A percentile compares a stretch with the other conserved stretches of the same genome.
These are phyloP conservation scores for Jasminum sambac DNA, from an alignment of 257 asterid species.

Conservation along the genomic window DNA sequence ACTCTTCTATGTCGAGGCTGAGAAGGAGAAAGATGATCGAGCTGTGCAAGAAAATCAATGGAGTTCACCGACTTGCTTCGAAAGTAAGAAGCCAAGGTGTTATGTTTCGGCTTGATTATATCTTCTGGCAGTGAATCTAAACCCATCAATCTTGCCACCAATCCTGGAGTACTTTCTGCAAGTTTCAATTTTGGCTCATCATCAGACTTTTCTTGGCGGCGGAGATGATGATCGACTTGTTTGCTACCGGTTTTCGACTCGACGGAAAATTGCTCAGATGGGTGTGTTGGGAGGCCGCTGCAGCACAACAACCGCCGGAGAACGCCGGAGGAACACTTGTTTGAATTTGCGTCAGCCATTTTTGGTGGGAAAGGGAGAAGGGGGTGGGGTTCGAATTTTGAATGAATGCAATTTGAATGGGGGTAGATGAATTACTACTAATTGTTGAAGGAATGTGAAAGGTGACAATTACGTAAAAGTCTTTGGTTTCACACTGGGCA, in stretches of 20 bases:
- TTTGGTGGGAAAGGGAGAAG: neutral
- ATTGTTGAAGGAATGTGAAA: neutral
- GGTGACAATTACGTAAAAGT: conserved; percentile 7
- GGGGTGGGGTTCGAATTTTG: conserved; percentile 10
- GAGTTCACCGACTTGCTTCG: conserved; percentile 58
- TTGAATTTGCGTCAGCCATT: conserved; percentile 27
- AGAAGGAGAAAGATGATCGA: conserved; percentile 27
- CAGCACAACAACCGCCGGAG: conserved; percentile 37
- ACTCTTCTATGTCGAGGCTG: conserved; percentile 45
- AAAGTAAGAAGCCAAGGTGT: conserved; percentile 43
- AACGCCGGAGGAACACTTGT: conserved; percentile 38
- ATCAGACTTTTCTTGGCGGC: conserved; percentile 3
- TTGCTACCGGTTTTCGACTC: conserved; percentile 3
- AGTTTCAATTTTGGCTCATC: neutral
- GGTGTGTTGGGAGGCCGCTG: conserved; percentile 55
- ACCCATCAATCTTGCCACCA: conserved; percentile 70
- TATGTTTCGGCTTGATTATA: conserved; percentile 15
- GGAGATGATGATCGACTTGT: neutral
- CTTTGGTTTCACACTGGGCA: conserved; percentile 29
- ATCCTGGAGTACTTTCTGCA: conserved; percentile 37
- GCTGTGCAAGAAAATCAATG: conserved; percentile 42
- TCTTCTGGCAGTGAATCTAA: conserved; percentile 49
- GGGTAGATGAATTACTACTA: neutral
- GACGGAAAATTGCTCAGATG: conserved; percentile 34
- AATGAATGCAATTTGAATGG: conserved; percentile 1